Evolutionary conservation across 176 grass and related monocot genomes (phyloP), one percentile per base, ranked within the genome.

Genomic region (Avena sativa): DNA sequence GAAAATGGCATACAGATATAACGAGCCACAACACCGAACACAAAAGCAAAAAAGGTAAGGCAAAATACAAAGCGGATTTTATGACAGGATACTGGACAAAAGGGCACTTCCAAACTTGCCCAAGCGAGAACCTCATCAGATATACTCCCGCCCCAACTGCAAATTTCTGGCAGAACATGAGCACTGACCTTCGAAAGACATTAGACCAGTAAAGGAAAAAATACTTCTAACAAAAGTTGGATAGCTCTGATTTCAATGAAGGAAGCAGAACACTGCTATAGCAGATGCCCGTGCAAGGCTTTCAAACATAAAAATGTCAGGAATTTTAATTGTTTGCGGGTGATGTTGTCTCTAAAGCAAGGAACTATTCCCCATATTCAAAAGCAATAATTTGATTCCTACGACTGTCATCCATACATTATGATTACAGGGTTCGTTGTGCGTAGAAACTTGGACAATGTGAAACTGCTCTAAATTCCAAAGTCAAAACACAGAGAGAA

Each of bases 81-180:
- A 79, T 28, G 21, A 48, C 1, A 2, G 50, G 23, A 48, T 17
- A 67, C 71, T 87, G 79, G 44, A 81, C 20, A 60, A 73, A 55
- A 43, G 25, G 28, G 11, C 2, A 63, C 56, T 72, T n/a, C 23
- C 32, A 74, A 80, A 89, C 26, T 89, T 79, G 43, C 4, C 44
- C 32, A 62, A 40, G 13, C 48, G 6, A 75, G 60, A 70, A 89
- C 61, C 49, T 13, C 32, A 86, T 20, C 73, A 81, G 34, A 52
- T 61, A 32, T 34, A 56, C 73, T 88, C 44, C n/a, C 28, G 68
- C 16, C 16, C 56, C 49, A 46, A 85, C 32, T 43, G 80, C 26
- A 36, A 83, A 38, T 23, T 57, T 47, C 19, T 72, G 43, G 44
- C 19, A 55, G 17, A 81, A 68, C 25, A 32, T 81, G 8, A 3